Base-by-base conservation (phyloP, 2,329 filamentous ascomycete species). In the Aspergillus sp. region DNA sequence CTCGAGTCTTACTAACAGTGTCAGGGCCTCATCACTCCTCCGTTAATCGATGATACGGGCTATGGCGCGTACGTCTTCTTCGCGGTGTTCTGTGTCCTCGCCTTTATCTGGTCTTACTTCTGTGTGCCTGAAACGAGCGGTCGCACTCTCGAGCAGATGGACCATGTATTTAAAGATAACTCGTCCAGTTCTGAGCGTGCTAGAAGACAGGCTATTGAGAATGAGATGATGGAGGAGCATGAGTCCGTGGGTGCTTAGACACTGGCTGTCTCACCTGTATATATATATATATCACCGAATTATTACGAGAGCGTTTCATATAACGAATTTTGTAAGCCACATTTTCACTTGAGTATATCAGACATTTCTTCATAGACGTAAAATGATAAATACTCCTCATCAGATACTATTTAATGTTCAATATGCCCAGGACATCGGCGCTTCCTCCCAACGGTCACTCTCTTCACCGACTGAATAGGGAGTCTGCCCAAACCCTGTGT, bases 1-100 rank as follows among this genome's bases (percentile, higher is more conserved):
- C 9, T 11, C 27, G 9, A 30, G 27, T 9, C 24, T n/a, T 17
- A 40, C 49, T 50, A 56, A 56, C 30, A 19, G 13, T 7, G 6
- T 22, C 19, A 76, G 52, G 86, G 88, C 37, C 80, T 89, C 65
- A 82, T 89, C 27, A 88, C 86, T 0, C 87, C 87, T 0, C 80
- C 86, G 1, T 80, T 89, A 37, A 82, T 89, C 20, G 74, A 83
- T 58, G 82, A 83, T 53, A 86, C 77, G 0, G 78, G 78, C 1
- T 81, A 74, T 61, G 80, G 80, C 4, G 70, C 75, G 4, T 87
- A 86, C 64, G 73, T 85, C 46, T 87, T 88, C 75, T 88, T 87
- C 60, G 83, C 80, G 0, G 74, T 77, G 2, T 84, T 84, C 60
- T 82, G 80, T 59, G 64, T 81, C 1, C 68, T 84, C 4, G 78